Base-by-base conservation (phyloP, 805 yeast genomes). In the Kazachstania bromeliacearum region DNA sequence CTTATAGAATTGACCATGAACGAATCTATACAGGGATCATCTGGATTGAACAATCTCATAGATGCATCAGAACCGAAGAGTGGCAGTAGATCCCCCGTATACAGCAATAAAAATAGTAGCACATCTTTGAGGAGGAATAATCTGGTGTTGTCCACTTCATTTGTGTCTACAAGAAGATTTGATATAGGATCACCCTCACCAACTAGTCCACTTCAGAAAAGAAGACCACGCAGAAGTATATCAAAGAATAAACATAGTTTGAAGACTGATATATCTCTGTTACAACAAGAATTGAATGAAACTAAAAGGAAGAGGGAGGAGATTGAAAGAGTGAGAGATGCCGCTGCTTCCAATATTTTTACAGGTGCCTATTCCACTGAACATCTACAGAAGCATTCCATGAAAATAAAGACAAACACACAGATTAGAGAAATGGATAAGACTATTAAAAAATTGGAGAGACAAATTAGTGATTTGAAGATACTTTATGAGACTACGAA, bases 301-400 rank as follows among this genome's bases (percentile, higher is more conserved):
- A 41, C 40, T 5, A 46, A 47, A 16, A 55, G 39, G 30, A 48
- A 45, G 26, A 52, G 50, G 31, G 51, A 46, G 22, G 50, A 52
- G 32, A 39, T 47, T 12, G 55, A 55, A 32, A 47, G 44, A 30
- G 32, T 51, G 8, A 42, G 51, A 28, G 46, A 53, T 32, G 45
- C 60, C 5, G 44, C 57, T 6, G 47, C 46, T 1, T 45, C 54
- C 6, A 59, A 55, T 34, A 57, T 59, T 4, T 56, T 49, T 38
- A 47, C 53, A 15, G 63, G 61, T 15, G 46, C 51, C 3, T 60
- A 60, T 28, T 57, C 62, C 2, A 55, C 61, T 2, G 59, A 55
- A n/a, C 63, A 59, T 46, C 36, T 59, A 21, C 58, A 57, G 22
- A 50, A 53, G 28, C 62, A 60, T 42, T 55, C 63, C 2, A 42